Conservation (phyloP, 805 yeast species). For the Yamadazyma takamatsuzukensis region DNA sequence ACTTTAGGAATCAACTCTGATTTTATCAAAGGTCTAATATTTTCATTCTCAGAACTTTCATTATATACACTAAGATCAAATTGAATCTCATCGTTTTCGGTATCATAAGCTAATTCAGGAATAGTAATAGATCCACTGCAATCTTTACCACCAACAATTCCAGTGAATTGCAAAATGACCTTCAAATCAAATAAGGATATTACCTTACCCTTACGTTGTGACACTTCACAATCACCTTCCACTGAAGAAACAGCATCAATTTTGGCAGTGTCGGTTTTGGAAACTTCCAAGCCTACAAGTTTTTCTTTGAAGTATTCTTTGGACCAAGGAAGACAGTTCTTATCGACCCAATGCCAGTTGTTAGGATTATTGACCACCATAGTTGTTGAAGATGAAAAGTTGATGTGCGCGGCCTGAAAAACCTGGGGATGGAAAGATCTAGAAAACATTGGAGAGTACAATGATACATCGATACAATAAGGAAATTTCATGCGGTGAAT, state of each 20-base stretch:
- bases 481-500: too few species aligned
- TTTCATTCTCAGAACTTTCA: slow-evolving; percentile 46
- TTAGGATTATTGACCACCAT: slow-evolving; percentile 98
- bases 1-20: slow-evolving; percentile 63
- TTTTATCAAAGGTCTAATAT: slow-evolving; percentile 49
- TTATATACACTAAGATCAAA: slow-evolving; percentile 69
- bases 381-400: neutral
- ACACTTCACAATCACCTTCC: slow-evolving; percentile 96
- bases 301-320: slow-evolving; percentile 66
- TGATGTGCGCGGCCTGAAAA: neutral
- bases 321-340: slow-evolving; percentile 93
- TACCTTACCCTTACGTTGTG: slow-evolving; percentile 95
- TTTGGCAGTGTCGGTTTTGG: slow-evolving; percentile 29
- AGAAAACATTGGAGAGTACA: neutral
- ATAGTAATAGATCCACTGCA: slow-evolving; percentile 72
- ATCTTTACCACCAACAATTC: slow-evolving; percentile 34
- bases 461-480: too few species aligned
- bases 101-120: slow-evolving; percentile 94
- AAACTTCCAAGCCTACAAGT: slow-evolving; percentile 47
- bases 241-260: slow-evolving; percentile 52
- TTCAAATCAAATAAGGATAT: slow-evolving; percentile 85
- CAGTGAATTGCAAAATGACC: slow-evolving; percentile 56
- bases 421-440: neutral
- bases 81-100: slow-evolving; percentile 80
- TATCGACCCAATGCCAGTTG: slow-evolving; percentile 99